Base-by-base conservation (phyloP, 202 grass and related monocot genomes). In the Zoysia matrella region DNA sequence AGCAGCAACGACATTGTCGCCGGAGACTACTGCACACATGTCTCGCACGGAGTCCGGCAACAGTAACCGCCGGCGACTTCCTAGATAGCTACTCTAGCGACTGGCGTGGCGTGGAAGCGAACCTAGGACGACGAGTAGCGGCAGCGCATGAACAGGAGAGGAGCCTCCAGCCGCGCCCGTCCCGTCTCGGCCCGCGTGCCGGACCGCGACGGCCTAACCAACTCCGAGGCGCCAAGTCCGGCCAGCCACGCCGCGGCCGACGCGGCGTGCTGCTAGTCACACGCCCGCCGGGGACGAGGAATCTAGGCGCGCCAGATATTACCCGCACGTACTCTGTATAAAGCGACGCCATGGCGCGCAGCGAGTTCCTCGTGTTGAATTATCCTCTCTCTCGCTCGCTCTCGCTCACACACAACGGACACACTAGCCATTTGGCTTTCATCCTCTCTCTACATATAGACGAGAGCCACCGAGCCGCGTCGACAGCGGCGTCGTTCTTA, bases 281-380 rank as follows among this genome's bases (percentile, higher is more conserved):
- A 40, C 65, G 11, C 16, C 12, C 72, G 22, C 22, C 13, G 43
- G 7, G 10, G 8, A 13, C 65, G 8, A 44, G 49, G 54, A 52
- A 52, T 46, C 53, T 55, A 13, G 48, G 41, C 6, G 41, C 12
- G 40, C 45, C 30, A 30, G 68, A 73, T 72, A 53, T 72, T 8
- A 4, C 7, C 1, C 12, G 44, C 48, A 30, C 22, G 22, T 30
- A 30, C 22, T 30, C 22, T n/a, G 4, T 18, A 11, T 56, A 78
- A 66, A 58, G 40, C 77, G 48, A 51, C 22, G 30, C 18, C 9
- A 2, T 2, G 65, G 15, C 69, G 44, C 63, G 22, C 22, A 13
- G 51, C 65, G 65, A 85, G 60, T 68, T 81, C 58, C 81, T 52
- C 64, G 84, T 81, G 69, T 65, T 1, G 4, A 52, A 79, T 72